Percentiles rank a stretch among this genome's conserved stretches.
These are phyloP conservation scores for Colletotrichum somersetense DNA, from an alignment of 2,329 filamentous ascomycete genomes.

Conservation along the genomic window DNA sequence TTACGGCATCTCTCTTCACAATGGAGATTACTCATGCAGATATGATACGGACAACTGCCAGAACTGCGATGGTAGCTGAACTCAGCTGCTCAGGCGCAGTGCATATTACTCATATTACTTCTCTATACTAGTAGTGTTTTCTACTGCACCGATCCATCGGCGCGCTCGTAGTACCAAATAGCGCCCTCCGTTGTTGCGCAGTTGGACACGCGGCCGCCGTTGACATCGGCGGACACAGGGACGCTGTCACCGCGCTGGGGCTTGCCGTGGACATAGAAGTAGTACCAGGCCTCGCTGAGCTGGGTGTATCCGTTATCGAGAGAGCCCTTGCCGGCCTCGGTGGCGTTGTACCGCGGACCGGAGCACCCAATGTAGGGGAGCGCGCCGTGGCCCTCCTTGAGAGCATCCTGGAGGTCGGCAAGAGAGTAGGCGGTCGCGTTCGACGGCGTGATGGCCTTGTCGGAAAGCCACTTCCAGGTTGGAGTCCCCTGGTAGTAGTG, in stretches of 20 bases:
- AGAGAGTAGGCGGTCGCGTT: constrained; percentile 71
- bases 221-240: constrained; percentile 57
- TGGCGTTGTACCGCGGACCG: constrained; percentile 71
- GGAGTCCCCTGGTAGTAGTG: constrained; percentile 69
- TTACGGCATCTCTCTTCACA: neutral
- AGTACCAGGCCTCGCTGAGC: constrained; percentile 76
- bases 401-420: constrained; percentile 62
- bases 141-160: constrained; percentile 45
- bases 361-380: constrained; percentile 72
- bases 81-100: too few relatives aligned
- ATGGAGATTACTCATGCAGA: neutral
- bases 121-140: neutral
- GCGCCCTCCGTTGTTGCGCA: constrained; percentile 68
- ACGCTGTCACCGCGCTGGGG: constrained; percentile 65
- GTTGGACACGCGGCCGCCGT: constrained; percentile 63
- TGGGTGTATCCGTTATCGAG: constrained; percentile 68
- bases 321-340: constrained; percentile 66
- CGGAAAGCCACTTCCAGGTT: constrained; percentile 71
- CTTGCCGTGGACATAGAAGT: constrained; percentile 69
- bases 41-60: neutral
- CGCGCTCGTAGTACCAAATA: constrained; percentile 67
- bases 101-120: neutral
- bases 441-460: constrained; percentile 66
- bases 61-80: neutral
- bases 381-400: constrained; percentile 64